Evolutionary conservation across 495 filamentous ascomycete genomes (phyloP), one percentile per base, ranked within the genome.

Genomic region (Penicillium simplicissimum): DNA sequence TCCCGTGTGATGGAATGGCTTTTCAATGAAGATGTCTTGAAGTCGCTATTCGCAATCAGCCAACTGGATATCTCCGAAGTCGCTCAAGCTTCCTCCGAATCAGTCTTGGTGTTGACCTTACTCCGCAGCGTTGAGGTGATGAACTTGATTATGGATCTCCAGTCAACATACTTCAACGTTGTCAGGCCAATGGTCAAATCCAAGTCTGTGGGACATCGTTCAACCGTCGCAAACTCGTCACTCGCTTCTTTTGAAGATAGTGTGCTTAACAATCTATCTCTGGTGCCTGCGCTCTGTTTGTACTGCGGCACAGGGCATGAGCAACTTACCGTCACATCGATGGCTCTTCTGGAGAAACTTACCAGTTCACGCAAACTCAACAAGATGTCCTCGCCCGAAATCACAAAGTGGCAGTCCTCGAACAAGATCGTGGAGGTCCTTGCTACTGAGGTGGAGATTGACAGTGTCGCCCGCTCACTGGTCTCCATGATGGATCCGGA

Each of bases 1-100:
- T 86, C 90, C 19, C 85, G 95, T 38, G 90, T 93, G 23, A 95
- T 96, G 86, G 96, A 98, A 71, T 98, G 96, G 91, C 82, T 98
- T 72, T 97, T 96, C 70, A 96, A 96, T 66, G 91, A 95, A 64
- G 91, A 90, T 62, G 91, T 96, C 25, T 82, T 96, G 57, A 82
- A 82, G 62, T 85, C 87, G 21, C 73, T 99, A 14, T 92, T 97
- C 69, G 80, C 85, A 53, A 85, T 87, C 13, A 85, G 92, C 38
- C 86, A 91, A 56, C 86, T 93, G 68, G 84, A 95, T 66, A 71
- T 88, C 19, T 73, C 76, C 10, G 85, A 88, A 53, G 80, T 98
- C 45, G 79, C 86, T 51, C 84, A 81, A 51, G 82, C 90, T 11
- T 73, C 85, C 8, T 79, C 85, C 8, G 87, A 90, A 53, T 96